Conservation (phyloP, 805 yeast species). For the Sungouiella thailandica region DNA sequence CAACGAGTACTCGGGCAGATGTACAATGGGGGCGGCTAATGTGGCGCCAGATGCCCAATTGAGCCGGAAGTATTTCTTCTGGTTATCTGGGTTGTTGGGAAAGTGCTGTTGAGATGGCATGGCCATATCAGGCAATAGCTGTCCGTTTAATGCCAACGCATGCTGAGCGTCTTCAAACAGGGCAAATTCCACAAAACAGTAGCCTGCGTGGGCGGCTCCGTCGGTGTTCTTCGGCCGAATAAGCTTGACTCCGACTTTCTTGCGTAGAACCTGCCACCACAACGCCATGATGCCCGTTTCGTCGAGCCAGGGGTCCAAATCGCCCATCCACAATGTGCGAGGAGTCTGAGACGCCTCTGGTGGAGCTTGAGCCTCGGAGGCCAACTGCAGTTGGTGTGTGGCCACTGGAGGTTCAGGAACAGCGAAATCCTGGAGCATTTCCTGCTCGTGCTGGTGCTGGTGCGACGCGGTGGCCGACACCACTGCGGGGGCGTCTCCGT, state of each 20-base stretch:
- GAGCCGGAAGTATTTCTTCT: slow-evolving; percentile 61
- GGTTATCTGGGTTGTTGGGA: slow-evolving; percentile 40
- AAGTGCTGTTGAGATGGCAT: slow-evolving; percentile 39
- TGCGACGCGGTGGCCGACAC: slow-evolving; percentile 29
- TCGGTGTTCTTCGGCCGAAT: slow-evolving; percentile 43
- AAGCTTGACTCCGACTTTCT: slow-evolving; percentile 59
- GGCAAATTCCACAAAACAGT: slow-evolving; percentile 75
- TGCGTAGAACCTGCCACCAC: slow-evolving; percentile 56
- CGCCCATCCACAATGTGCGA: slow-evolving; percentile 85
- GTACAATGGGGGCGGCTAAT: slow-evolving; percentile 61
- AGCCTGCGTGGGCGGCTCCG: slow-evolving; percentile 44
- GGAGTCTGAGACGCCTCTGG: slow-evolving; percentile 39
- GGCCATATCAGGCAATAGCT: slow-evolving; percentile 54
- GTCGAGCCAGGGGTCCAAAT: slow-evolving; percentile 74
- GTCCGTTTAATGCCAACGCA: slow-evolving; percentile 64
- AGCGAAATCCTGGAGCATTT: slow-evolving; percentile 32
- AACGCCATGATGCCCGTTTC: slow-evolving; percentile 49
- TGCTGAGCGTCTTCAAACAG: slow-evolving; percentile 63
- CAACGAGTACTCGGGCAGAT: slow-evolving; percentile 69
- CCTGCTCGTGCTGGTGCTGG: slow-evolving; percentile 42
- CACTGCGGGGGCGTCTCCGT: slow-evolving; percentile 3
- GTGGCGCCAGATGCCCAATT: slow-evolving; percentile 88
- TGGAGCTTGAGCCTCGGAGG: slow-evolving; percentile 18
- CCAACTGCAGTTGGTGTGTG: slow-evolving; percentile 31
- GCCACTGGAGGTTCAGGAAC: slow-evolving; percentile 40